phyloP scores from a whole-genome alignment of 1,139 yeast genomes.

The Diutina rugosa region DNA sequence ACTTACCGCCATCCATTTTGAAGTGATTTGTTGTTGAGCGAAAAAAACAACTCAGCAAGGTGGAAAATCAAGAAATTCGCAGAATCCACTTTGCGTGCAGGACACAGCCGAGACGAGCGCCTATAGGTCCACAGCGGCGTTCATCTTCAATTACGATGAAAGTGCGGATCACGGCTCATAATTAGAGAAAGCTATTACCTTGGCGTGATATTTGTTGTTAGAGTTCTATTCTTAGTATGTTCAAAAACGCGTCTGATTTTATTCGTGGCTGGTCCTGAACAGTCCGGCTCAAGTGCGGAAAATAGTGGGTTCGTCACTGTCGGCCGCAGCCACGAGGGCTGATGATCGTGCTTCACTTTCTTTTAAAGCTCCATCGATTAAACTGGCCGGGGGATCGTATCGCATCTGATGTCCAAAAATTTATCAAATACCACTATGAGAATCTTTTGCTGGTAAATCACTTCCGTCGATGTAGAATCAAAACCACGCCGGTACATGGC shows the following conservation, averaged over 20 bases:
- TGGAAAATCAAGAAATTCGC: background rate
- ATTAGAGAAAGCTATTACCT: background rate
- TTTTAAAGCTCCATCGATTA: no score
- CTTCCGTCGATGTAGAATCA: background rate
- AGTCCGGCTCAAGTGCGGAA: background rate
- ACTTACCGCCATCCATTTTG: constrained; percentile 2
- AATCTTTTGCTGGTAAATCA: background rate
- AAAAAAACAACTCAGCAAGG: constrained; percentile 2
- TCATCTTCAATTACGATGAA: background rate
- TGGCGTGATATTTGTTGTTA: background rate
- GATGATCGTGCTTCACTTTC: background rate
- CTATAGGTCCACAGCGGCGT: background rate
- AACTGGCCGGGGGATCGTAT: no score
- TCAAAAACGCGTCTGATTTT: background rate
- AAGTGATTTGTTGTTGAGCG: background rate
- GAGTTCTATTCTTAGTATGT: background rate
- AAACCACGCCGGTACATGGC: background rate
- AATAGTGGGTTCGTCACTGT: background rate
- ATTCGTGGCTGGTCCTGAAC: background rate
- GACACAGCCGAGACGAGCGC: background rate
- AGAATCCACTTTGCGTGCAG: background rate
- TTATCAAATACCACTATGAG: background rate
- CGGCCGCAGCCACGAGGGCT: background rate
- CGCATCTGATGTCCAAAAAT: no score
- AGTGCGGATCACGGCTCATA: background rate